Conservation (phyloP, 441 rosid genomes). For the Biscutella auriculata region DNA sequence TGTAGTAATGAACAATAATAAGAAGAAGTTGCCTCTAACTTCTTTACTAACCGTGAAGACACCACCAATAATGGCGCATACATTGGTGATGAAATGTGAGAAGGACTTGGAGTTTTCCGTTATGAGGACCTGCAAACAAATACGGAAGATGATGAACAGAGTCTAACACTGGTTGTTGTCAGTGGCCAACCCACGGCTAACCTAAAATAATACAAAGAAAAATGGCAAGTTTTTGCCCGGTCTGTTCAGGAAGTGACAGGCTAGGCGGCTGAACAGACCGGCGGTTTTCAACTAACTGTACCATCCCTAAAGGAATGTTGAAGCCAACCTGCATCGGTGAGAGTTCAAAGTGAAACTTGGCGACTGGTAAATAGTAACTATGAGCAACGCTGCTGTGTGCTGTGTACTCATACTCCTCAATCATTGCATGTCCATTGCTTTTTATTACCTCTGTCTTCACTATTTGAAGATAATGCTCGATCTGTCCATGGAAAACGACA, state of each 20-base stretch:
- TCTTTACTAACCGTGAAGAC: constrained; percentile 80
- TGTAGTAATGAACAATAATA: not conserved
- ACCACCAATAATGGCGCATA: constrained; percentile 95
- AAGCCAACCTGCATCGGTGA: constrained; percentile 95
- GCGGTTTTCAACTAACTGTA: too few species aligned
- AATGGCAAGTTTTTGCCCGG: too few species aligned
- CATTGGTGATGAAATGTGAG: constrained; percentile 84
- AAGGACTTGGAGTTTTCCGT: constrained; percentile 76
- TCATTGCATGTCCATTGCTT: constrained; percentile 33
- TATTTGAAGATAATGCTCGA: constrained; percentile 93
- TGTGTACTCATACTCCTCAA: constrained; percentile 88
- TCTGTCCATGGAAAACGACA: constrained; percentile 37
- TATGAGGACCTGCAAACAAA: constrained; percentile 52
- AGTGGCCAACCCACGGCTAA: not conserved
- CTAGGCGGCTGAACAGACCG: too few species aligned
- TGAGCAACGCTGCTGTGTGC: constrained; percentile 90
- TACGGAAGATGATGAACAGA: not conserved
- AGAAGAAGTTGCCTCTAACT: constrained; percentile 1
- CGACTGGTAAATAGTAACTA: constrained; percentile 61
- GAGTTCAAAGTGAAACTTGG: constrained; percentile 89
- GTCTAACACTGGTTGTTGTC: too few species aligned
- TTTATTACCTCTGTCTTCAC: constrained; percentile 84
- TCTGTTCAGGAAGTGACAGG: too few species aligned
- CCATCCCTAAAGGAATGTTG: not conserved
- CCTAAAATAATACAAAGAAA: not conserved